Base-by-base conservation (phyloP, 1,284 basidiomycete species). In the Trichosporon sp. region DNA sequence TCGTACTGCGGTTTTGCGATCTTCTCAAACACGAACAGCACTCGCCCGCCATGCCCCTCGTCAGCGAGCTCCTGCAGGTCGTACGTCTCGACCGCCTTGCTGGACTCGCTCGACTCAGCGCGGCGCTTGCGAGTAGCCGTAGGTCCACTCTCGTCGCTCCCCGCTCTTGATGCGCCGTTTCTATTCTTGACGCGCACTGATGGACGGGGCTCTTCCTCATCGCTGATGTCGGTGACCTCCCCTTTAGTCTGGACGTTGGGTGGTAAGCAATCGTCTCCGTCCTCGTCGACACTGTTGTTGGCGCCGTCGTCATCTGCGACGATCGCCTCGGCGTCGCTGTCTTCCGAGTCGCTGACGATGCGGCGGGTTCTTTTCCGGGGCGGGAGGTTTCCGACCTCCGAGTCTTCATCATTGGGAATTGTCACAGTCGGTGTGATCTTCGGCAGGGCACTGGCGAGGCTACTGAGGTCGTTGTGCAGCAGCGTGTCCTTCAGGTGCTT, bases 401-500 rank as follows among this genome's bases (percentile, higher is more conserved):
- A 27, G 11, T 47, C 29, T 12, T 13, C 9, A 18, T n/a, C 31
- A 7, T 25, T 23, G 29, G 56, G 38, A n/a, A n/a, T 42, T 5
- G 38, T 42, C 38, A 42, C 27, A 9, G 7, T 18, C 27, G 27
- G 27, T 5, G 3, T 58, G 27, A 60, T 62, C 58, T 7, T 6
- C 15, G n/a, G 29, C 44, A 21, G 31, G 4, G 31, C n/a, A 18
- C 18, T 60, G 21, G 35, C 62, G 13, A 15, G 23, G 21, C 32
- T 51, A 25, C 15, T 18, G 6, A 65, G 23, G 29, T 44, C 64
- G 38, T 76, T 75, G 71, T 76, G 75, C 8, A 80, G 75, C 4
- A 78, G 38, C 3, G 72, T 68, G 67, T 81, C 80, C 18, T 62
- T 51, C 32, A 93, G 82, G 74, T 89, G 90, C 75, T 91, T 53